phyloP scores from a whole-genome alignment of 139 green algal genomes.

The Volvox africanus region DNA sequence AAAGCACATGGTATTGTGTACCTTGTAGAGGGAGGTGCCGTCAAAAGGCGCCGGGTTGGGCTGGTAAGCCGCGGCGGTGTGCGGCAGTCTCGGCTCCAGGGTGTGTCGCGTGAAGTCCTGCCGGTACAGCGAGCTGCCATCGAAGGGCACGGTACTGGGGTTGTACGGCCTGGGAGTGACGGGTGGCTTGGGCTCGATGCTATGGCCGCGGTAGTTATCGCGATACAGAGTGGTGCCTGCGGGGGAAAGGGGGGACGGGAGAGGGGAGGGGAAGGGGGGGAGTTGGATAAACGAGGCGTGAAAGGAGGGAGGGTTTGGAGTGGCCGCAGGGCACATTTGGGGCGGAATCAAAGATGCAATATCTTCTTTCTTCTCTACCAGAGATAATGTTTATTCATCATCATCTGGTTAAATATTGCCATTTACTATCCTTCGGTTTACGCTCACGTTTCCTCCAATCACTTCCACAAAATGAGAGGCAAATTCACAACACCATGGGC shows the following conservation, averaged over 20 bases:
- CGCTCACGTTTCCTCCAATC: too few species aligned
- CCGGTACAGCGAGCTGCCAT: background rate
- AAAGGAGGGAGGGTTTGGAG: too few species aligned
- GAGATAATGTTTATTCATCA: too few species aligned
- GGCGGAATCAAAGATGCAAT: too few species aligned
- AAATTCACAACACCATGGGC: too few species aligned
- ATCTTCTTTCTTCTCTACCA: too few species aligned
- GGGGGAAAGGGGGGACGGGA: background rate
- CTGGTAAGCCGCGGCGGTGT: background rate
- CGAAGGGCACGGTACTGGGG: constrained; percentile 13
- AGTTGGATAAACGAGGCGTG: too few species aligned
- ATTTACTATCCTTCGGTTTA: too few species aligned
- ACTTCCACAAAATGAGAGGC: too few species aligned
- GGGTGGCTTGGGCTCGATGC: background rate
- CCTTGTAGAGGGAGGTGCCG: constrained; percentile 55
- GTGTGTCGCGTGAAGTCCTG: constrained; percentile 4
- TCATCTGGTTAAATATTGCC: too few species aligned
- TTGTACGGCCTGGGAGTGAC: background rate
- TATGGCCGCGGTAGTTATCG: background rate
- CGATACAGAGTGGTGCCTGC: constrained; percentile 16
- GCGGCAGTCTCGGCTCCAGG: background rate
- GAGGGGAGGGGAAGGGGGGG: too few species aligned
- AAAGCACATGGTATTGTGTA: background rate
- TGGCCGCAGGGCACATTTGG: too few species aligned
- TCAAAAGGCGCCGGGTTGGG: constrained; percentile 56